phyloP scores from a whole-genome alignment of 1,139 yeast genomes.

The Kodamaea arcana region DNA sequence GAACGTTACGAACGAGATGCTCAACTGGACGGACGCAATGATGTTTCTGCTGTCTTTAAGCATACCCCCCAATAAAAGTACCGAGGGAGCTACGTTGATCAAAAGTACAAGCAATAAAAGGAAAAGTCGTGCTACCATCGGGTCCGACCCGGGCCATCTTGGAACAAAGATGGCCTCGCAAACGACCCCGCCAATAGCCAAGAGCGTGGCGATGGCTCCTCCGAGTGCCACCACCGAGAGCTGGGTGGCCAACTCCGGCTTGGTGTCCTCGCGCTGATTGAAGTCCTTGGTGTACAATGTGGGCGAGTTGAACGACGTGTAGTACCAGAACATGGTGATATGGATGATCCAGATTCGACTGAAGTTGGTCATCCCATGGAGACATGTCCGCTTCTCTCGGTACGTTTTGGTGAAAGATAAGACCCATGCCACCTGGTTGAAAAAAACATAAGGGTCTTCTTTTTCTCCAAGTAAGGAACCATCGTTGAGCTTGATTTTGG shows the following conservation, averaged over 20 bases:
- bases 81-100: slow-evolving; percentile 57
- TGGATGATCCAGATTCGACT: slow-evolving; percentile 84
- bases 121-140: slow-evolving; percentile 40
- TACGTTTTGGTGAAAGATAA: slow-evolving; percentile 68
- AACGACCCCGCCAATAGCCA: slow-evolving; percentile 59
- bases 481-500: slow-evolving; percentile 40
- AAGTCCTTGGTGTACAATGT: slow-evolving; percentile 67
- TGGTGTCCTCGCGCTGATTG: slow-evolving; percentile 52
- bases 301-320: slow-evolving; percentile 74
- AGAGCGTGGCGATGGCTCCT: slow-evolving; percentile 62
- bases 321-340: slow-evolving; percentile 74
- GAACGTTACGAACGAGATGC: slow-evolving; percentile 58
- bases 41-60: slow-evolving; percentile 52
- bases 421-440: slow-evolving; percentile 51
- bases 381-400: slow-evolving; percentile 71
- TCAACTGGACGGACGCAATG: slow-evolving; percentile 55
- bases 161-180: slow-evolving; percentile 68
- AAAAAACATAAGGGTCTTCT: background rate
- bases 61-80: slow-evolving; percentile 53
- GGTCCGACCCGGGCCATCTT: slow-evolving; percentile 63
- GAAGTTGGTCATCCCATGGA: slow-evolving; percentile 71
- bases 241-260: slow-evolving; percentile 60
- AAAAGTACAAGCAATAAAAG: slow-evolving; percentile 40
- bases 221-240: slow-evolving; percentile 67
- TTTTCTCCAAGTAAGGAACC: slow-evolving; percentile 24